A percentile compares a stretch with the other conserved stretches of the same genome.
Evolutionary conservation across 495 filamentous ascomycete species (phyloP).

Genomic region (Xylaria sp.): DNA sequence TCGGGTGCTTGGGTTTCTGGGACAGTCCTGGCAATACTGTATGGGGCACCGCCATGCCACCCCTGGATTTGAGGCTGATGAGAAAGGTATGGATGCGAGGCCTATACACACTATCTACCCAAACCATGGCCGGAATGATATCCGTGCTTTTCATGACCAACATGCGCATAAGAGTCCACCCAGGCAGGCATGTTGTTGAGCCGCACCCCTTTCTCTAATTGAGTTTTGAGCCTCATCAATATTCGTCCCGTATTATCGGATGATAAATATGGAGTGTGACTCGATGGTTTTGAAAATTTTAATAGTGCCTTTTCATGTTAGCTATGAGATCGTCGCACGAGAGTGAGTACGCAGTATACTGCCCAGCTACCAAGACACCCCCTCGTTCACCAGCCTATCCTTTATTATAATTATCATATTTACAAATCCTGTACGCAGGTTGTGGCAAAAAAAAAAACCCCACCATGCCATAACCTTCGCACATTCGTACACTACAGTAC

Average conservation of each 20-base stretch:
- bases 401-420: constrained; percentile 17
- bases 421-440: no score
- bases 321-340: not conserved
- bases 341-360: not conserved
- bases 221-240: constrained; percentile 20
- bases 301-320: not conserved
- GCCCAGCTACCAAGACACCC: not conserved
- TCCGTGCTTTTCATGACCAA: constrained; percentile 25
- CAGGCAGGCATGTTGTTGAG: constrained; percentile 23
- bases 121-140: constrained; percentile 15
- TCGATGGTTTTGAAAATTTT: not conserved
- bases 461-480: no score
- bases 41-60: constrained; percentile 18
- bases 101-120: not conserved
- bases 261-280: constrained; percentile 16
- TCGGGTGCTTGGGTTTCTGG: not conserved
- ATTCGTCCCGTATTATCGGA: constrained; percentile 1
- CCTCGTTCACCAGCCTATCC: not conserved
- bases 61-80: constrained; percentile 27
- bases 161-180: constrained; percentile 20
- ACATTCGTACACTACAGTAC: no score
- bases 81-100: not conserved
- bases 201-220: constrained; percentile 18
- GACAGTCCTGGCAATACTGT: constrained; percentile 28
- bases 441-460: no score